Evolutionary conservation across 768 basidiomycete genomes (phyloP).

Genomic region (Strobilomyces confusus): DNA sequence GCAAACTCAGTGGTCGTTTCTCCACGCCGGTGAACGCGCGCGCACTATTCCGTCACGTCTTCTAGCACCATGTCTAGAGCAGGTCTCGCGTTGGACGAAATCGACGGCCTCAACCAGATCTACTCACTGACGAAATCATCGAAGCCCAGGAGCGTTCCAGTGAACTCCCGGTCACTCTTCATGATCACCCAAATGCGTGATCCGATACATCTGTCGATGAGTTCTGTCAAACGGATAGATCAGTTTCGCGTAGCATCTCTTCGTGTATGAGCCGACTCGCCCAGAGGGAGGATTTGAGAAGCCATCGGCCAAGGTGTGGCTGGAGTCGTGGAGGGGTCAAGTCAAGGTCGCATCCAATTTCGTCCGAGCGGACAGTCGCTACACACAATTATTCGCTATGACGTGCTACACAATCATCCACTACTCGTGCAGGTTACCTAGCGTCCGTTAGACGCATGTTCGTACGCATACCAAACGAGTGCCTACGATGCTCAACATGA

Average conservation of each 20-base stretch:
- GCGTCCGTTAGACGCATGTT: conserved; percentile 35
- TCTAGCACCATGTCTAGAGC: conserved; percentile 85
- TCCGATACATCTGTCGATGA: conserved; percentile 97
- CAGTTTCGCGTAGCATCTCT: background rate
- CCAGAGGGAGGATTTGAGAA: conserved; percentile 91
- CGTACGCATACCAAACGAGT: conserved; percentile 18
- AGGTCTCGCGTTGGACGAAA: background rate
- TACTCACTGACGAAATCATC: conserved; percentile 99
- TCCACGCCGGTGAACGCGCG: conserved; percentile 7
- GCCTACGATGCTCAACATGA: conserved; percentile 21
- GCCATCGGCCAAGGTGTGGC: conserved; percentile 54
- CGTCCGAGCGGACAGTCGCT: conserved; percentile 7
- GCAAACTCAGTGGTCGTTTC: background rate
- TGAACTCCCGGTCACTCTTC: conserved; percentile 97
- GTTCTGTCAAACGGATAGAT: conserved; percentile 46
- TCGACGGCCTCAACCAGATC: background rate
- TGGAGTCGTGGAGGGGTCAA: background rate
- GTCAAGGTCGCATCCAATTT: background rate
- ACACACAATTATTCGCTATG: conserved; percentile 21
- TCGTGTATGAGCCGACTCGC: conserved; percentile 35
- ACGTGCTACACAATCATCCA: conserved; percentile 17
- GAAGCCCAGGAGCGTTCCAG: conserved; percentile 90
- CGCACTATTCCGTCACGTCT: conserved; percentile 95
- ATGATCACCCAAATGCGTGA: conserved; percentile 97
- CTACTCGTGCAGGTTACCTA: conserved; percentile 15